These are phyloP conservation scores for Rhizomucor pusillus DNA, from an alignment of 371 early-diverging fungal genomes.

Conservation along the genomic window DNA sequence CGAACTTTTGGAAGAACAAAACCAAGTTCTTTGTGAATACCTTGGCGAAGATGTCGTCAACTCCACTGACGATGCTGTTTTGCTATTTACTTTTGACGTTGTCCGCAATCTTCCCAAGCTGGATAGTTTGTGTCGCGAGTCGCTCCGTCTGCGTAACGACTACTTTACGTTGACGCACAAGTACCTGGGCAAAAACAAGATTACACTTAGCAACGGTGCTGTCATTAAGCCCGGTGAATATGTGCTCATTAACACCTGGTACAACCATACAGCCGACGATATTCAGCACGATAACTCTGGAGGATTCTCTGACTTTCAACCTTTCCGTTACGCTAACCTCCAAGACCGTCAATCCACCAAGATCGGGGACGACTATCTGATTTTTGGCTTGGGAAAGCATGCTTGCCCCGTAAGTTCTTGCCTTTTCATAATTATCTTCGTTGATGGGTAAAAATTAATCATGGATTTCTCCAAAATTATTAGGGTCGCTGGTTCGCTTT, in stretches of 20 bases:
- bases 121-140: no score
- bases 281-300: constrained; percentile 8
- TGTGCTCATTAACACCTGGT: constrained; percentile 19
- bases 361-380: constrained; percentile 33
- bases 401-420: constrained; percentile 18
- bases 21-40: constrained; percentile 21
- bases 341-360: constrained; percentile 35
- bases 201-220: constrained; percentile 39
- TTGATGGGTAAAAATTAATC: background rate
- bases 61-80: no score
- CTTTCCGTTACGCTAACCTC: constrained; percentile 41
- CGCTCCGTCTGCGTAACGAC: constrained; percentile 25
- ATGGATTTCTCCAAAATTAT: background rate
- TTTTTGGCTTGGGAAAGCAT: constrained; percentile 58
- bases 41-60: constrained; percentile 10
- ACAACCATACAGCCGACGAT: constrained; percentile 11
- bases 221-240: no score
- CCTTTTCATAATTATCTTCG: background rate
- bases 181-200: constrained; percentile 18
- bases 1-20: constrained; percentile 42
- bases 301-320: constrained; percentile 29
- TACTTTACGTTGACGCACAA: constrained; percentile 26
- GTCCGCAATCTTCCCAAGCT: constrained; percentile 40
- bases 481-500: constrained; percentile 28
- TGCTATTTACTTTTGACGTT: constrained; percentile 24